Evolutionary conservation across 352 stramenopile species (phyloP), one percentile per base, ranked within the genome.

Genomic region (Phytophthora sojae): DNA sequence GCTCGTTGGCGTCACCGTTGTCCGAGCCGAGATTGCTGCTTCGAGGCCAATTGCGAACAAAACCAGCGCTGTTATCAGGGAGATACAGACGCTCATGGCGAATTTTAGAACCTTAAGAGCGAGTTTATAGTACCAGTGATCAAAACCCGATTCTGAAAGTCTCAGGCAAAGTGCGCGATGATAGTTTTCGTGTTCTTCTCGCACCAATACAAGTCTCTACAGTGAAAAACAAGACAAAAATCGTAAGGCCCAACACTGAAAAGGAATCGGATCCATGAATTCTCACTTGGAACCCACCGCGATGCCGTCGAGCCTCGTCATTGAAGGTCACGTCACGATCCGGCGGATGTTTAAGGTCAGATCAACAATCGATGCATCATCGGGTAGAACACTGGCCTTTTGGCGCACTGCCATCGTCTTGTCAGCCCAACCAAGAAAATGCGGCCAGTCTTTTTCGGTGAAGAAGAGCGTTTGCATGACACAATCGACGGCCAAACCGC

Each of bases 131-230:
- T 82, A 5, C 79, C 83, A 14, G 85, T 82, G 6, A 89, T 73
- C 11, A 94, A 51, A 1, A 90, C 67, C 32, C 89, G 57, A 3
- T 80, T 82, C 56, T 77, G 53, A 55, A 89, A 89, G 17, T 81
- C 69, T 21, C 73, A 64, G 6, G 67, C 2, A 78, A 58, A 4
- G 86, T 85, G 19, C 75, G 75, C 15, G 76, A 32, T 82, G 15
- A 94, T 55, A 3, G 82, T 72, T 49, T 94, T 92, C 8, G 73
- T 70, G 72, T 92, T 94, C 25, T 57, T 86, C 42, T 93, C 86
- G 57, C 76, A 85, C 86, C 86, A 94, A 63, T 93, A 94, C 3
- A 91, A 12, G 58, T 80, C 87, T 58, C 81, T 89, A 26, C 3
- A 61, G 63, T 23, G 17, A 0, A 5, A 19, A 17, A 9, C 39